Evolutionary conservation across 2,329 filamentous ascomycete genomes (phyloP), one percentile per base, ranked within the genome.

Genomic region (Pseudogymnoascus sp.): DNA sequence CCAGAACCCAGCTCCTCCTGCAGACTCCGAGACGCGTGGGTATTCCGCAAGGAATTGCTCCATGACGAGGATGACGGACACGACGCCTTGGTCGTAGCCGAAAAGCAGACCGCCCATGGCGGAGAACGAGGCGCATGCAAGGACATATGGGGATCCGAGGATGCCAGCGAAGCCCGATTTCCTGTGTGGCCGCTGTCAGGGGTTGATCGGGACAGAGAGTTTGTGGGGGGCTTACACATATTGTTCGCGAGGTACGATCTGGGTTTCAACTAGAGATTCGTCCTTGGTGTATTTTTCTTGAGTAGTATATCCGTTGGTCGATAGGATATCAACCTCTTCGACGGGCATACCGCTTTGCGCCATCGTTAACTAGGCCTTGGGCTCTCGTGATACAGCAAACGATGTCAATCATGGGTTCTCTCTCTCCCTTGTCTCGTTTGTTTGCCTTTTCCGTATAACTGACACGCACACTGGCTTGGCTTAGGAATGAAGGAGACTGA

Each of bases 31-130:
- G 0, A 74, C 72, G 28, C 74, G 65, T 2, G 68, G 67, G 62
- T 75, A 75, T 0, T 68, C 65, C 9, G 68, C 62, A 35, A 70
- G 65, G 57, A 74, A 74, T 38, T 70, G 59, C n/a, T 69, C 65
- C 73, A 76, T 73, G 39, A 72, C 69, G n/a, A 75, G 65, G 8
- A 71, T 74, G 11, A 74, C 67, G 7, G 70, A 74, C 6, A 78
- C 73, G 50, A 77, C 74, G 7, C 76, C 76, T 28, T 77, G 75
- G 57, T 74, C 71, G 61, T 74, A 74, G 20, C 72, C 72, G 62
- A 78, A 77, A 5, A 78, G 71, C 9, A 76, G 68, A 20, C 75
- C 75, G 11, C 75, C 75, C 8, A 76, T 70, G 18, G 73, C 69
- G 30, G 68, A 68, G 58, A 73, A 74, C 4, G 69, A 66, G 1